These are phyloP conservation scores for Conringia planisiliqua DNA, from an alignment of 345 rosid genomes.

Conservation along the genomic window DNA sequence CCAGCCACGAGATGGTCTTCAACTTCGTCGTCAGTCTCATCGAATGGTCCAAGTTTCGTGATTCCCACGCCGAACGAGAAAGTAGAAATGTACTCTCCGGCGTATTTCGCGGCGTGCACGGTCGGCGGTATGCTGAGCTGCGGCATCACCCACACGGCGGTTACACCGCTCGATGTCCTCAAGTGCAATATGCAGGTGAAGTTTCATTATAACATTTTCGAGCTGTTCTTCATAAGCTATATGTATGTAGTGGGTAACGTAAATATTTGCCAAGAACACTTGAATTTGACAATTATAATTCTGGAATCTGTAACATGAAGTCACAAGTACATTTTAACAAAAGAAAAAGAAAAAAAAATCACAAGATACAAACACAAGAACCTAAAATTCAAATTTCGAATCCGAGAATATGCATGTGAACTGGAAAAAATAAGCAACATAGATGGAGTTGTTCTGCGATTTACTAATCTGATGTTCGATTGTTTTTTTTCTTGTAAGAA, in stretches of 20 bases:
- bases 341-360: not conserved
- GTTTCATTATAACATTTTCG: not conserved
- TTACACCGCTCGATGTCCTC: conserved; percentile 94
- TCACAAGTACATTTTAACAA: too few relatives aligned
- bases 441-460: not conserved
- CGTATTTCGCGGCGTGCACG: conserved; percentile 77
- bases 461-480: not conserved
- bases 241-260: not conserved
- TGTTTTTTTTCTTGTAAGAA: not conserved
- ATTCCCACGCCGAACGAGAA: conserved; percentile 69
- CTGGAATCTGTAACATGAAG: too few relatives aligned
- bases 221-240: not conserved
- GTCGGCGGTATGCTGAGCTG: conserved; percentile 71
- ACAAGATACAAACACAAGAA: not conserved
- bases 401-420: not conserved
- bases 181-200: conserved; percentile 98
- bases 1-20: conserved; percentile 15
- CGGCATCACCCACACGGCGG: conserved; percentile 79
- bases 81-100: conserved; percentile 76
- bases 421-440: not conserved
- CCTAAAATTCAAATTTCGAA: too few relatives aligned
- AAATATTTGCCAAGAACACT: not conserved
- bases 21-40: conserved; percentile 12
- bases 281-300: too few relatives aligned
- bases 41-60: conserved; percentile 26